Base-by-base conservation (phyloP, 2,329 filamentous ascomycete genomes). In the Talaromyces sp. region DNA sequence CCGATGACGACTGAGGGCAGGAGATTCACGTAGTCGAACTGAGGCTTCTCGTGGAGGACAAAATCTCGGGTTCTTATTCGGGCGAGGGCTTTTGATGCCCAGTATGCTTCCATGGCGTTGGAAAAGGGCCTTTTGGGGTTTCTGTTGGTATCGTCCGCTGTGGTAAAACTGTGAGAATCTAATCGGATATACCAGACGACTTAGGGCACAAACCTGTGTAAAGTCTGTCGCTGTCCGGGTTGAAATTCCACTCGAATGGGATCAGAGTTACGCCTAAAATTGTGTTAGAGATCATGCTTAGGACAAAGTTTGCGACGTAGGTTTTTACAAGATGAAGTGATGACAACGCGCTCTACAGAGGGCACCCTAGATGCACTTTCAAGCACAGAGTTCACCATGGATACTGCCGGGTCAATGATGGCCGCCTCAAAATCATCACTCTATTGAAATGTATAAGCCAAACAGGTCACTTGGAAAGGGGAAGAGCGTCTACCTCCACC, bases 101-200 rank as follows among this genome's bases (percentile, higher is more conserved):
- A 66, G 51, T 75, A 73, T 3, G 71, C 71, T 66, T 72, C 67
- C 62, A 73, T 68, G 49, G 65, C 32, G 5, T 17, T 57, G 3
- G 33, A 17, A 61, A 49, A 65, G 2, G 65, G 56, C 1, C 60
- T 51, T 15, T 17, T 25, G 19, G 59, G 22, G 6, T 39, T 55
- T 4, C 30, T 32, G 57, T 59, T 59, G 17, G 54, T 47, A 33
- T 59, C 57, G 25, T 49, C 22, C 19, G 27, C 57, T 22, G 27
- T 11, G 44, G 42, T 39, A 13, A 19, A 25, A 39, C n/a, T 25
- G 32, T 55, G 17, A 55, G 54, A n/a, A 42, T 55, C n/a, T n/a
- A n/a, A n/a, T n/a, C 8, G 1, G 28, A 30, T 55, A 33, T 19
- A 3, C 5, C 27, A 27, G 27, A 27, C 15, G 28, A 19, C 2